Evolutionary conservation across 2,329 filamentous ascomycete species (phyloP).

Genomic region (Colletotrichum aenigma): DNA sequence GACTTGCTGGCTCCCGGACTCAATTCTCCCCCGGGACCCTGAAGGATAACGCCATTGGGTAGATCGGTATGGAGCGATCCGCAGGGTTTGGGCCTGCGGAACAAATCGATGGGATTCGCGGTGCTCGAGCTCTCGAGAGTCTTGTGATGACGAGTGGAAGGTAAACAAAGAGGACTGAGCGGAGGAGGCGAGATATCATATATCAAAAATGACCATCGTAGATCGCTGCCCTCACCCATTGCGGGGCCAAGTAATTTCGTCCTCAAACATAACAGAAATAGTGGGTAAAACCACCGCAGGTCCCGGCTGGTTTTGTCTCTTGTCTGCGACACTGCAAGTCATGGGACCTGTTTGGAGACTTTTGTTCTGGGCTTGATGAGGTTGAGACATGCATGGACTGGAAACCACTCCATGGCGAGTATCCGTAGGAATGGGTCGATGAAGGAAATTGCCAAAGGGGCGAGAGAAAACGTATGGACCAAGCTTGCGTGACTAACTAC

Average conservation of each 20-base stretch:
- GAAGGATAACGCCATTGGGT: conserved; percentile 1
- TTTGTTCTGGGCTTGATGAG: neutral
- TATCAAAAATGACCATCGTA: conserved; percentile 17
- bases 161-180: conserved; percentile 15
- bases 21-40: neutral
- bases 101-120: neutral
- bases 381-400: conserved; percentile 16
- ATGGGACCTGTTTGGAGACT: neutral
- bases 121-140: neutral
- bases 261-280: conserved; percentile 7
- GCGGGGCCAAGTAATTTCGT: neutral
- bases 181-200: conserved; percentile 14
- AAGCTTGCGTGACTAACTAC: neutral
- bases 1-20: neutral
- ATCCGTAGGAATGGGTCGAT: conserved; percentile 8
- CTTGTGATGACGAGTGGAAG: neutral
- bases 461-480: conserved; percentile 1
- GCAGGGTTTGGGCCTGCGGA: conserved; percentile 5
- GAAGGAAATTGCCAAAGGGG: conserved; percentile 6
- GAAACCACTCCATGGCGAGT: neutral
- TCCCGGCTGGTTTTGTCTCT: neutral
- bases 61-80: conserved; percentile 6
- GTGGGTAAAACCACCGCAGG: neutral
- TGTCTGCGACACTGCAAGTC: conserved; percentile 6
- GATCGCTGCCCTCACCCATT: conserved; percentile 2